phyloP scores from a whole-genome alignment of 2,329 filamentous ascomycete species.

The Neonectria hederae region DNA sequence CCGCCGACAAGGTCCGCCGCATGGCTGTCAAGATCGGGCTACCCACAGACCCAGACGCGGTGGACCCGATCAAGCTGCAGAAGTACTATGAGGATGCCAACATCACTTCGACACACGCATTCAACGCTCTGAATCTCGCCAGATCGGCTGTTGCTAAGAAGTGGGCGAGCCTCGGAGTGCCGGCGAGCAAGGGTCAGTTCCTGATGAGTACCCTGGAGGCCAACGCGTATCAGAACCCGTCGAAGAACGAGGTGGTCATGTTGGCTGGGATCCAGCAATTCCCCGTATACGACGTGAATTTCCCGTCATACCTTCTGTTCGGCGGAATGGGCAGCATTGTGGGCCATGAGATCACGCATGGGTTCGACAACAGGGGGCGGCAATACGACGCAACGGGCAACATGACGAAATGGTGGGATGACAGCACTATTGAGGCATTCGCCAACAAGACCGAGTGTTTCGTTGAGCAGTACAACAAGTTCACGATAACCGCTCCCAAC shows the following conservation, averaged over 20 bases:
- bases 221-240: conserved; percentile 74
- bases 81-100: conserved; percentile 65
- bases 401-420: conserved; percentile 73
- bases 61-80: conserved; percentile 64
- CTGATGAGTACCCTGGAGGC: conserved; percentile 67
- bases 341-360: conserved; percentile 76
- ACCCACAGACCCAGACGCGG: conserved; percentile 69
- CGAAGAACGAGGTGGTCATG: conserved; percentile 73
- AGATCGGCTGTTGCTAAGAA: conserved; percentile 56
- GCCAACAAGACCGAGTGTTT: conserved; percentile 70
- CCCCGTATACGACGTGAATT: conserved; percentile 69
- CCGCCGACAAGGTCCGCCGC: conserved; percentile 71
- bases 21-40: conserved; percentile 76
- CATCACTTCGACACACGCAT: conserved; percentile 63
- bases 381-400: conserved; percentile 73
- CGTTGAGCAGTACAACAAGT: conserved; percentile 72
- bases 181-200: conserved; percentile 69
- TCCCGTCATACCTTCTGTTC: conserved; percentile 73
- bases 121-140: conserved; percentile 64
- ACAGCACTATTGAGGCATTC: conserved; percentile 67
- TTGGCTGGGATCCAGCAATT: conserved; percentile 70
- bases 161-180: conserved; percentile 69
- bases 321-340: conserved; percentile 74
- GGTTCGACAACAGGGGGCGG: conserved; percentile 73
- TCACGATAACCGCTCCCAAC: conserved; percentile 65